A percentile compares a stretch with the other conserved stretches of the same genome.
These are phyloP conservation scores for Pyricularia sp. DNA, from an alignment of 2,329 filamentous ascomycete genomes.

Conservation along the genomic window DNA sequence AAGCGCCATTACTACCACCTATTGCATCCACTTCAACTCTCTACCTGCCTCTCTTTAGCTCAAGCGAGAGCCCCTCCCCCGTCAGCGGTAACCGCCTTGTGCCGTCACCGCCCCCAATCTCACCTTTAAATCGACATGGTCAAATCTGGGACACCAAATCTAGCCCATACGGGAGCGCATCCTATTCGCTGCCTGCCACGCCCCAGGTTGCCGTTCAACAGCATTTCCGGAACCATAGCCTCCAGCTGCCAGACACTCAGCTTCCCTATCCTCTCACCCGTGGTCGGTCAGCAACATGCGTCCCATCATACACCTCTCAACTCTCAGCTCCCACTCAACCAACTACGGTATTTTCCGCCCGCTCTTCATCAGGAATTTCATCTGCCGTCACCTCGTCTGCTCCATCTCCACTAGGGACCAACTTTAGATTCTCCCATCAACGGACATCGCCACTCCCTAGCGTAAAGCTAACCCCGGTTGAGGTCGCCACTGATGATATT, in stretches of 20 bases:
- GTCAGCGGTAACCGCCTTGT: neutral
- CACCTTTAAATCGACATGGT: neutral
- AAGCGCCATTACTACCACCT: conserved; percentile 1
- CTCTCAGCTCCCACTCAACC: neutral
- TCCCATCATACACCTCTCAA: neutral
- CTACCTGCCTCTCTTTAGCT: neutral
- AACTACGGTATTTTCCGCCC: neutral
- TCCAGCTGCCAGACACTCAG: neutral
- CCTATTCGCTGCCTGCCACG: neutral
- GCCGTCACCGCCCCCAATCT: neutral
- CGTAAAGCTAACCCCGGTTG: neutral
- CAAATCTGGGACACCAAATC: neutral
- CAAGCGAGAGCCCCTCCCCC: neutral
- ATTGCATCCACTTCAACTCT: neutral
- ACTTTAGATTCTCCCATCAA: neutral
- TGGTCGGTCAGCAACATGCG: neutral
- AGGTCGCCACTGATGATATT: neutral
- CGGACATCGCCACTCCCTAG: neutral
- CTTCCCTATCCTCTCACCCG: neutral
- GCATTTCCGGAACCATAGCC: neutral
- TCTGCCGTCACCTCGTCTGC: neutral
- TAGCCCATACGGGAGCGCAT: neutral
- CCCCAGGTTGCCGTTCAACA: neutral
- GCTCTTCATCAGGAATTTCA: neutral
- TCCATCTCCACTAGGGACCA: neutral